Conservation (phyloP, 352 stramenopile genomes). For the Thalassiosira mediterranea region DNA sequence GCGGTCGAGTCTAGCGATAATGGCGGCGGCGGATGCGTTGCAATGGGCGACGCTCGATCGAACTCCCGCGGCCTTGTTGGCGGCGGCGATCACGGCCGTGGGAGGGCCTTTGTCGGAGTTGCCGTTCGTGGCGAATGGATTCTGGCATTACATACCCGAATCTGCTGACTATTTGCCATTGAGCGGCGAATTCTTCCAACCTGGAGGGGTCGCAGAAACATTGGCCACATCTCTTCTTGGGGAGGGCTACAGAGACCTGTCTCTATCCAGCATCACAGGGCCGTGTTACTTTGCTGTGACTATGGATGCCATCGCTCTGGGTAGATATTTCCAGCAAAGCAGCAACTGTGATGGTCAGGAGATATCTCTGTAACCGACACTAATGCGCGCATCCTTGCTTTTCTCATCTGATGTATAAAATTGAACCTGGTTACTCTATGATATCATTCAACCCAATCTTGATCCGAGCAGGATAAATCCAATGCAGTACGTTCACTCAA, state of each 20-base stretch:
- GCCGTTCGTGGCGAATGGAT: constrained; percentile 71
- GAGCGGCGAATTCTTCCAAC: constrained; percentile 26
- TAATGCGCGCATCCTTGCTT: too few species aligned
- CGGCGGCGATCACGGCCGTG: constrained; percentile 63
- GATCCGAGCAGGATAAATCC: too few species aligned
- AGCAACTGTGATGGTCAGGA: constrained; percentile 8
- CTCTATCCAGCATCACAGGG: constrained; percentile 77
- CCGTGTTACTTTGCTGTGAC: constrained; percentile 85
- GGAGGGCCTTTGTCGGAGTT: constrained; percentile 75
- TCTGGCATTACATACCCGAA: constrained; percentile 73
- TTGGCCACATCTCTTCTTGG: constrained; percentile 35
- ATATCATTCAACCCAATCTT: too few species aligned
- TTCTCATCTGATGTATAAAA: too few species aligned
- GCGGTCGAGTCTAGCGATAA: constrained; percentile 48
- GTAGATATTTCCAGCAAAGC: constrained; percentile 64
- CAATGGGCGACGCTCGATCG: constrained; percentile 75
- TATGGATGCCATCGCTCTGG: constrained; percentile 81
- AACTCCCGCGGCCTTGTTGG: constrained; percentile 57
- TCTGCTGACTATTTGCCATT: constrained; percentile 73
- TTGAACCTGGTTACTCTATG: too few species aligned
- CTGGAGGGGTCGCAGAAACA: constrained; percentile 10
- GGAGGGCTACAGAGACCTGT: constrained; percentile 54
- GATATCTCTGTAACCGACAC: too few species aligned
- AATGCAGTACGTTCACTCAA: too few species aligned
- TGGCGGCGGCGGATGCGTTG: constrained; percentile 51